Evolutionary conservation across 2,329 filamentous ascomycete species (phyloP).

Genomic region (Ceratocystis albifundus): DNA sequence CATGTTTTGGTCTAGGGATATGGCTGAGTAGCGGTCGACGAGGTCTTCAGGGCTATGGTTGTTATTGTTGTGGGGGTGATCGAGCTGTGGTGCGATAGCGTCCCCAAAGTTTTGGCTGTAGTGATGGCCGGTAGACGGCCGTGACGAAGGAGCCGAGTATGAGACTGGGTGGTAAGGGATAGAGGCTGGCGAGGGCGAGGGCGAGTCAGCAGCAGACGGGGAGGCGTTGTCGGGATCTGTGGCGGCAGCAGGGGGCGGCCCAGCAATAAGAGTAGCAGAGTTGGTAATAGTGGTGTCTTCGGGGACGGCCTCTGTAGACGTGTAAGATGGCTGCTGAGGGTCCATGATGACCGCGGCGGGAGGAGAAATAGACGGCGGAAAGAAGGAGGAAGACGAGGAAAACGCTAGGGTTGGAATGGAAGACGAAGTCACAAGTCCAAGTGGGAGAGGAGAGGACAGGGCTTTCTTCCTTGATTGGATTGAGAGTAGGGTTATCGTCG

Average conservation of each 20-base stretch:
- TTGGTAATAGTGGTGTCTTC: constrained; percentile 15
- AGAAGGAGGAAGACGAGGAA: no score
- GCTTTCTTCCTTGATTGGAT: no score
- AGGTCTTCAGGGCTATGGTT: constrained; percentile 28
- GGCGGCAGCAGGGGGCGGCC: constrained; percentile 17
- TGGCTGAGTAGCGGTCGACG: constrained; percentile 40
- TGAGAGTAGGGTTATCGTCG: no score
- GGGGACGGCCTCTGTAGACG: constrained; percentile 14
- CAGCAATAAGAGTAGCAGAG: background rate
- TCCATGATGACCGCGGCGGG: constrained; percentile 15
- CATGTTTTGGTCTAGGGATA: constrained; percentile 34
- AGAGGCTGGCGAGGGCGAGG: constrained; percentile 20
- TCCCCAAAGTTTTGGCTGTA: constrained; percentile 43
- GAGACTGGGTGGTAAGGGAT: constrained; percentile 25
- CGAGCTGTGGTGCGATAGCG: constrained; percentile 28
- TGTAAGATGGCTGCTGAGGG: constrained; percentile 19
- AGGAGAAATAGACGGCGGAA: no score
- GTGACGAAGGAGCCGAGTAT: constrained; percentile 23
- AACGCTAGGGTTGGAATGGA: no score
- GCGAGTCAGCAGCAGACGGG: background rate
- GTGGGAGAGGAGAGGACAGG: no score
- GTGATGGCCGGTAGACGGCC: constrained; percentile 29
- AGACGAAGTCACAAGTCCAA: no score
- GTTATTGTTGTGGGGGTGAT: constrained; percentile 1
- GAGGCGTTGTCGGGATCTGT: background rate